phyloP scores from a whole-genome alignment of 2,329 filamentous ascomycete species.

The Penicillium decumbens region DNA sequence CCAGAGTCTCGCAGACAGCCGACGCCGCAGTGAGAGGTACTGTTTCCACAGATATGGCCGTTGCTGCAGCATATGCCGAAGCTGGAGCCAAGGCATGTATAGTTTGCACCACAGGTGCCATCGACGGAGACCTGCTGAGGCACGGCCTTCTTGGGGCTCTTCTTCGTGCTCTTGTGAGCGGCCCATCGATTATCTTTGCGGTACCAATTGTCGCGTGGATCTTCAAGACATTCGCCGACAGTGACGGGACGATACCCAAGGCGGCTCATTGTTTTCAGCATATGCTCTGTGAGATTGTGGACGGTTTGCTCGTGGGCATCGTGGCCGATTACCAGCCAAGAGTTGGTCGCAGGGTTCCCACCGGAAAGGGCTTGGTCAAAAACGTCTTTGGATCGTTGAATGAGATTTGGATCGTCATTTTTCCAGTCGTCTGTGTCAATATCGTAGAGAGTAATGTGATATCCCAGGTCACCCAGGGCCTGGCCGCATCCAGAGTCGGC shows the following conservation, averaged over 20 bases:
- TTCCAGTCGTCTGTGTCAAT: constrained; percentile 48
- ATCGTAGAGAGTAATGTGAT: constrained; percentile 47
- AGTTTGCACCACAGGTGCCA: constrained; percentile 34
- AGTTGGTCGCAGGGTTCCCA: constrained; percentile 26
- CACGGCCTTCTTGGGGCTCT: constrained; percentile 17
- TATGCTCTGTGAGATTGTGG: constrained; percentile 41
- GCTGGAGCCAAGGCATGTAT: constrained; percentile 32
- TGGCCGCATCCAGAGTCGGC: constrained; percentile 36
- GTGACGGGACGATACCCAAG: constrained; percentile 39
- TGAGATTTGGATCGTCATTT: constrained; percentile 35
- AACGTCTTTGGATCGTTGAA: constrained; percentile 40
- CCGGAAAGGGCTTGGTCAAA: constrained; percentile 34
- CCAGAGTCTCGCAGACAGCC: constrained; percentile 32
- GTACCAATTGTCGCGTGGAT: constrained; percentile 40
- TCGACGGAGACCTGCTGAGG: constrained; percentile 25
- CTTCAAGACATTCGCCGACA: constrained; percentile 43
- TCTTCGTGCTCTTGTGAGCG: constrained; percentile 12
- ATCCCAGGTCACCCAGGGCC: constrained; percentile 46
- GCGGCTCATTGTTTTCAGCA: constrained; percentile 31
- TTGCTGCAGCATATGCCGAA: constrained; percentile 35
- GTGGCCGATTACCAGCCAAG: constrained; percentile 42
- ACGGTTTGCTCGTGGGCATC: constrained; percentile 44
- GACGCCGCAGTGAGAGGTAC: constrained; percentile 27
- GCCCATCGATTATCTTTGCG: constrained; percentile 34
- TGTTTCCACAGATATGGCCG: constrained; percentile 30